phyloP scores from a whole-genome alignment of 179 eudicot species.

The Vitellaria paradoxa region DNA sequence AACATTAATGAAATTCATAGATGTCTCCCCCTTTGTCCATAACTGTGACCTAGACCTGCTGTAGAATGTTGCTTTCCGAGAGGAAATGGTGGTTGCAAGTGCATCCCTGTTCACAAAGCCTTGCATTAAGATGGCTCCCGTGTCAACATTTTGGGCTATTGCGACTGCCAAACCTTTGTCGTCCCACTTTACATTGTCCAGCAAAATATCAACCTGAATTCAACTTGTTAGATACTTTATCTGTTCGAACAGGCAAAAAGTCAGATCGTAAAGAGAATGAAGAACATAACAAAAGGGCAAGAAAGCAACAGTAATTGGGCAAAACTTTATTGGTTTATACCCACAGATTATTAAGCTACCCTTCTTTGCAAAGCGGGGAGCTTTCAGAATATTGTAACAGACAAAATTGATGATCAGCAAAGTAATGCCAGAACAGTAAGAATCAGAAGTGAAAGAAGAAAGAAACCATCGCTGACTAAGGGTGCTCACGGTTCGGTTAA shows the following conservation, averaged over 20 bases:
- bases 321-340: too few species aligned
- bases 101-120: slow-evolving; percentile 93
- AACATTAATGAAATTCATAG: slow-evolving; percentile 81
- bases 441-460: not conserved
- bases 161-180: slow-evolving; percentile 98
- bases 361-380: not conserved
- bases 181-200: slow-evolving; percentile 93
- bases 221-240: slow-evolving; percentile 13
- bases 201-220: slow-evolving; percentile 67
- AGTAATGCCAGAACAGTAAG: not conserved
- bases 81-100: slow-evolving; percentile 64
- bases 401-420: not conserved
- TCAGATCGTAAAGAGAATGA: too few species aligned
- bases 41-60: slow-evolving; percentile 84
- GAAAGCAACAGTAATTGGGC: too few species aligned
- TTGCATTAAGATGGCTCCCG: slow-evolving; percentile 95
- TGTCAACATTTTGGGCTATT: slow-evolving; percentile 94
- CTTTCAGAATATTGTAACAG: not conserved
- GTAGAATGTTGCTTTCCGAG: slow-evolving; percentile 89
- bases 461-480: too few species aligned
- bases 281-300: too few species aligned
- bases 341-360: too few species aligned
- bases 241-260: not conserved
- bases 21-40: slow-evolving; percentile 96
- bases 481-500: too few species aligned